Evolutionary conservation across 768 basidiomycete genomes (phyloP).

Genomic region (Mycena haematopus): DNA sequence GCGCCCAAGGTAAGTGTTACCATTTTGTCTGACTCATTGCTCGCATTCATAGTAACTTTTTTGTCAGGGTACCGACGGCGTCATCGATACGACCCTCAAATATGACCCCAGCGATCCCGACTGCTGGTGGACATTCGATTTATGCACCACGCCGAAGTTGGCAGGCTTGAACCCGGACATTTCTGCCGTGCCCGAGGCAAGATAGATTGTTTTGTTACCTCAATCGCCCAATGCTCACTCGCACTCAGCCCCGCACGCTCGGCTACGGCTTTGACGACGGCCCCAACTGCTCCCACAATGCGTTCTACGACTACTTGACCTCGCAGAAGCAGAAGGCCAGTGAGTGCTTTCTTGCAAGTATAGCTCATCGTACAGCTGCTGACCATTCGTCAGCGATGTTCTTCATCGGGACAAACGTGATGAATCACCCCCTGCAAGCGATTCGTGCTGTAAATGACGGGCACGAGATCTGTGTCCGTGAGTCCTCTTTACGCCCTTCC

Average conservation of each 20-base stretch:
- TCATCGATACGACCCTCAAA: slow-evolving; percentile 39
- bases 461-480: slow-evolving; percentile 66
- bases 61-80: slow-evolving; percentile 20
- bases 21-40: slow-evolving; percentile 15
- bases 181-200: slow-evolving; percentile 55
- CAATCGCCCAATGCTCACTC: not conserved
- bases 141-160: slow-evolving; percentile 57
- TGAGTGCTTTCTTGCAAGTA: slow-evolving; percentile 36
- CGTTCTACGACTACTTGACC: slow-evolving; percentile 44
- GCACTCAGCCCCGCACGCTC: slow-evolving; percentile 54
- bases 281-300: slow-evolving; percentile 68
- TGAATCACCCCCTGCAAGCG: slow-evolving; percentile 63
- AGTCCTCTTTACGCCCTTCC: slow-evolving; percentile 32
- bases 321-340: slow-evolving; percentile 66
- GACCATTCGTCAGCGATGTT: slow-evolving; percentile 54
- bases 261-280: slow-evolving; percentile 72
- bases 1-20: slow-evolving; percentile 44
- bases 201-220: not conserved
- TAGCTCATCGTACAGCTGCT: not conserved
- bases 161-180: slow-evolving; percentile 52
- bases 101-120: slow-evolving; percentile 48
- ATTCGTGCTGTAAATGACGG: slow-evolving; percentile 57
- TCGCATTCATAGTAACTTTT: slow-evolving; percentile 22
- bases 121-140: slow-evolving; percentile 57
- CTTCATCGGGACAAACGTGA: slow-evolving; percentile 63